These are phyloP conservation scores for Trichoderma asperelloides DNA, from an alignment of 495 filamentous ascomycete genomes.

Conservation along the genomic window DNA sequence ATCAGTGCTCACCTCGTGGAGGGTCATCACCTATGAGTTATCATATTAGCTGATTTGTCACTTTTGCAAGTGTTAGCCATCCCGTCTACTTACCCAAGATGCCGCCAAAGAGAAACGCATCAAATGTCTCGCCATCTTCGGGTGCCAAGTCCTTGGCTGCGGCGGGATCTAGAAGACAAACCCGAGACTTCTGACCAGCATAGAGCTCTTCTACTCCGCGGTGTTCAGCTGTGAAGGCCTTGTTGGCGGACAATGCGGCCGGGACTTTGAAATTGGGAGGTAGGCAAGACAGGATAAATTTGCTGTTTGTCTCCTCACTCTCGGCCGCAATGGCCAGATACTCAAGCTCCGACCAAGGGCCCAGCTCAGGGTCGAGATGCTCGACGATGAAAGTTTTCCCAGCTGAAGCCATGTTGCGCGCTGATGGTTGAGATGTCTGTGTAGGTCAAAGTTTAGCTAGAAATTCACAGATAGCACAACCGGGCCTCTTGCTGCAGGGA, in stretches of 20 bases:
- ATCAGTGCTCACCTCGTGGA: conserved; percentile 59
- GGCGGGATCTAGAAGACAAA: conserved; percentile 84
- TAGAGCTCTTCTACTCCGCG: conserved; percentile 73
- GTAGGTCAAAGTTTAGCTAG: too few relatives aligned
- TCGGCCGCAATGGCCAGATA: conserved; percentile 80
- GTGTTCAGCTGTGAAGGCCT: conserved; percentile 57
- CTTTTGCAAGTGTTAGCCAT: neutral
- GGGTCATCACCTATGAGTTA: conserved; percentile 73
- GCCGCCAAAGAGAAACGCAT: conserved; percentile 90
- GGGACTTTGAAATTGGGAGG: conserved; percentile 59
- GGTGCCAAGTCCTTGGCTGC: conserved; percentile 73
- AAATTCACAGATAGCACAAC: too few relatives aligned
- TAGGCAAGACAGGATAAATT: conserved; percentile 81
- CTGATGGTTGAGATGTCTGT: neutral
- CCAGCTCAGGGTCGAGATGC: conserved; percentile 87
- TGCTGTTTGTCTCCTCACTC: conserved; percentile 53
- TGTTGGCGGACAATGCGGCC: conserved; percentile 44
- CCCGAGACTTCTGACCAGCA: conserved; percentile 47
- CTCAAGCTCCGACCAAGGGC: conserved; percentile 88
- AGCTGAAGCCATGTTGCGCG: neutral
- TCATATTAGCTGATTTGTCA: neutral
- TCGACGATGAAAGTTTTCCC: conserved; percentile 76
- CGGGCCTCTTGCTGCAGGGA: neutral
- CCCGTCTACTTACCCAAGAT: conserved; percentile 64
- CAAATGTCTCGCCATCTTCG: conserved; percentile 71